Percentiles rank a stretch among this genome's conserved stretches.
Conservation (phyloP, 371 early-diverging fungal genomes). For the Mortierella sp. region DNA sequence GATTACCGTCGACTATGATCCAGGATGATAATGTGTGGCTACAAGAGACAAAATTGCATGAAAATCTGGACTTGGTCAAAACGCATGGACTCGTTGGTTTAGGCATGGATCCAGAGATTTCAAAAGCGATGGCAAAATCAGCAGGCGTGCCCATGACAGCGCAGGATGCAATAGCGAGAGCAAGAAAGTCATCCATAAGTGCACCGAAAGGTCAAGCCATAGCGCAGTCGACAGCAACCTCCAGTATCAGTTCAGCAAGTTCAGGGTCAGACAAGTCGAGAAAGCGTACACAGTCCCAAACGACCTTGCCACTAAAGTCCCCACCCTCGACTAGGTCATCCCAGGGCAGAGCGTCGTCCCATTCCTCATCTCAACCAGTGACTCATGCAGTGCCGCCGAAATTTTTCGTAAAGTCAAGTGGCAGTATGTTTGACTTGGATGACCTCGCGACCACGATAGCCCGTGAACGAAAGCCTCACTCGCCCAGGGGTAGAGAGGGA, state of each 20-base stretch:
- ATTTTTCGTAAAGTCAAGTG: constrained; percentile 35
- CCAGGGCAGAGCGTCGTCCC: neutral
- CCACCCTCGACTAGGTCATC: neutral
- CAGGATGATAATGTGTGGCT: constrained; percentile 21
- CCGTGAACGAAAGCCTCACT: constrained; percentile 8
- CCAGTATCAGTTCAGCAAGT: constrained; percentile 3
- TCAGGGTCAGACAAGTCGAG: constrained; percentile 17
- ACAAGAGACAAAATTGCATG: constrained; percentile 7
- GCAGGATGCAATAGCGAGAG: constrained; percentile 7
- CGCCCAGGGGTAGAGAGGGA: neutral
- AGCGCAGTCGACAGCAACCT: constrained; percentile 8
- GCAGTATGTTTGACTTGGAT: constrained; percentile 37
- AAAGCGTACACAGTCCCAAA: constrained; percentile 12
- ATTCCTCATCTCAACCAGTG: constrained; percentile 3
- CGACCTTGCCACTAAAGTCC: neutral
- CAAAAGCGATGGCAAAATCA: constrained; percentile 10
- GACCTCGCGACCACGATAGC: constrained; percentile 39
- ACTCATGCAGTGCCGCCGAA: constrained; percentile 29
- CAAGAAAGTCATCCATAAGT: constrained; percentile 15
- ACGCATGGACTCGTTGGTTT: constrained; percentile 17
- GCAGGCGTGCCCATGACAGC: constrained; percentile 2
- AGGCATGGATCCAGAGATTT: constrained; percentile 23
- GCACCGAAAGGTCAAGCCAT: constrained; percentile 3
- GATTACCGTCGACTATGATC: neutral
- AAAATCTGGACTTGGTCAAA: neutral